phyloP scores from a whole-genome alignment of 306 rosid genomes.

The Chamaecrista fasciculata region DNA sequence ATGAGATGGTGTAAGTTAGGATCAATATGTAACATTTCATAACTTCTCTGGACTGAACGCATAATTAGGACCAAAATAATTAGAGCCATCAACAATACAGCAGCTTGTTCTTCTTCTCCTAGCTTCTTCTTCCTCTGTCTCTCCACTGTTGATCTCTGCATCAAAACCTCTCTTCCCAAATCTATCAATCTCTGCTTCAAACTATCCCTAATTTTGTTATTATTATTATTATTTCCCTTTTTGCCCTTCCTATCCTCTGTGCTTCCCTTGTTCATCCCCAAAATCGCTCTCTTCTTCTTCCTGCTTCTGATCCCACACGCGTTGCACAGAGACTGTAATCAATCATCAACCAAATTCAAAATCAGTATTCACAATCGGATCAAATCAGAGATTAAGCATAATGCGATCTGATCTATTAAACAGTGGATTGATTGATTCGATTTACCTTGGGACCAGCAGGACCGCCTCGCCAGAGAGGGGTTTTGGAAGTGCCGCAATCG shows the following conservation, averaged over 20 bases:
- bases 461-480: conserved; percentile 95
- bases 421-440: background rate
- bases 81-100: conserved; percentile 87
- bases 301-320: conserved; percentile 98
- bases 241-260: conserved; percentile 48
- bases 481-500: conserved; percentile 89
- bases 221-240: conserved; percentile 27
- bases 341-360: too few relatives aligned
- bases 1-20: too few relatives aligned
- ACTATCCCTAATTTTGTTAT: conserved; percentile 47
- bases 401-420: too few relatives aligned
- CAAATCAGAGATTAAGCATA: background rate
- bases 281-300: conserved; percentile 82
- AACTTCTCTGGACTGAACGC: too few relatives aligned
- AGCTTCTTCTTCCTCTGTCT: conserved; percentile 67
- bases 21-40: too few relatives aligned
- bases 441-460: conserved; percentile 97
- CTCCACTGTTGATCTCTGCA: conserved; percentile 74
- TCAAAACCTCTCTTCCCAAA: conserved; percentile 72
- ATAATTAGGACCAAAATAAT: too few relatives aligned
- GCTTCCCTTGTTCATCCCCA: conserved; percentile 65
- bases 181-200: conserved; percentile 60
- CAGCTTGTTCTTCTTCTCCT: too few relatives aligned
- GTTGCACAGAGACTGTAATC: conserved; percentile 81
- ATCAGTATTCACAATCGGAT: conserved; percentile 12